Evolutionary conservation across 257 asterid genomes (phyloP).

Genomic region (Plantago ovata): DNA sequence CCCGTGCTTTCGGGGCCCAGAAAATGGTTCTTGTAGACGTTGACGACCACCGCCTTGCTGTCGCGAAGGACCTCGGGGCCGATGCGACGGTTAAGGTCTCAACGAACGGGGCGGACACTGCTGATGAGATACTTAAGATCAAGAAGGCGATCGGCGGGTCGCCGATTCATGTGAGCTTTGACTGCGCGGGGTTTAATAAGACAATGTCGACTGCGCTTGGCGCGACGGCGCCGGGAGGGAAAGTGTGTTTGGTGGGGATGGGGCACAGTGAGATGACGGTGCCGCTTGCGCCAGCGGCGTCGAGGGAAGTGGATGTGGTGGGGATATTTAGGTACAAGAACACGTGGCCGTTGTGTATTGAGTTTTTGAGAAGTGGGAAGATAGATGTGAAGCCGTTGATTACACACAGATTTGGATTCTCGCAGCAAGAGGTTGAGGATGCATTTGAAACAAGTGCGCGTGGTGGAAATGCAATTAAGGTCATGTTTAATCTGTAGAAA

Average conservation of each 20-base stretch:
- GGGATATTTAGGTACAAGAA: conserved; percentile 90
- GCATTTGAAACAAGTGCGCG: conserved; percentile 82
- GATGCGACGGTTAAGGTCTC: conserved; percentile 64
- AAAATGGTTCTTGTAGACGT: conserved; percentile 68
- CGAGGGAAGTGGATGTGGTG: conserved; percentile 84
- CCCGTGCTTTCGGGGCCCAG: conserved; percentile 93
- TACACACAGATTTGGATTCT: conserved; percentile 76
- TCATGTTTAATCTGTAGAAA: conserved; percentile 71
- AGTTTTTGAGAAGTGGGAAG: conserved; percentile 70
- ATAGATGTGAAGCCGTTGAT: conserved; percentile 85
- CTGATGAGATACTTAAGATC: conserved; percentile 51
- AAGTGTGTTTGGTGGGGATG: conserved; percentile 83
- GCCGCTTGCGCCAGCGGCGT: conserved; percentile 91
- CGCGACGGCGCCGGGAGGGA: conserved; percentile 76
- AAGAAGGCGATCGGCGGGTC: conserved; percentile 53
- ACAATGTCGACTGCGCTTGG: conserved; percentile 82
- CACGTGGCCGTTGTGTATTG: conserved; percentile 91
- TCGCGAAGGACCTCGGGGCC: conserved; percentile 79
- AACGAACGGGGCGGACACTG: conserved; percentile 40
- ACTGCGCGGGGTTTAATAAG: conserved; percentile 80
- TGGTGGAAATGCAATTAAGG: conserved; percentile 94
- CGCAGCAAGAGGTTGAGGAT: conserved; percentile 78
- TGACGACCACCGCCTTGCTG: conserved; percentile 63
- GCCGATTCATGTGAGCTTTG: conserved; percentile 47
- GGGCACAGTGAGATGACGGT: conserved; percentile 69